Base-by-base conservation (phyloP, 768 basidiomycete genomes). In the Xerocomus brunneocitrinus region DNA sequence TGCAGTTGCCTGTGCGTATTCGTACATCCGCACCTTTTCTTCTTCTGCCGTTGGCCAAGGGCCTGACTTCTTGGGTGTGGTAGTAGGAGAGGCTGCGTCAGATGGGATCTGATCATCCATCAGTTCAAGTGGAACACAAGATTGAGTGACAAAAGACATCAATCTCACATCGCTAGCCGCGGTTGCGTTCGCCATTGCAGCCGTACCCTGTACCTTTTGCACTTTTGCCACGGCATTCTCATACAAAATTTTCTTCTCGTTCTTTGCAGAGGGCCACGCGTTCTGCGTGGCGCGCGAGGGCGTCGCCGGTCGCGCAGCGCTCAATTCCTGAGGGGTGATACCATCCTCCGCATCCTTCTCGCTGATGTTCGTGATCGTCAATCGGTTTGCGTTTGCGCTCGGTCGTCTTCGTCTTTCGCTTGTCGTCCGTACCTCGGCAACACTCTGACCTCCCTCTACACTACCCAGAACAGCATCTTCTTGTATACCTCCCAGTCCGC, bases 21-120 rank as follows among this genome's bases (percentile, higher is more conserved):
- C 74, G 67, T 79, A 90, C n/a, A 89, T 64, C n/a, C 78, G 75
- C 1, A 78, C 68, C 61, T 92, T 91, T 65, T 92, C 90, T 51
- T 83, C 80, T 67, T 90, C 89, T 0, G 91, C 87, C 1, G 84
- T 78, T 7, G 74, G 73, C 87, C 86, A 91, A 19, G 62, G 44
- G 3, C 60, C 3, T 0, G 54, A 44, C 24, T 58, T 61, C 53
- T 67, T 67, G 48, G 56, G 46, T 12, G 58, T 40, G 14, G 52
- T 27, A 3, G 55, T n/a, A 9, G 49, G 4, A 32, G 62, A 47
- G 4, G 42, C n/a, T 4, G 10, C 22, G 41, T 14, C 24, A 7
- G 60, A 42, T 13, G 52, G 24, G 36, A 42, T 19, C 58, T 67
- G 25, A 43, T 44, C 24, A 32, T 49, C 14, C 24, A 31, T 68